Conservation (phyloP, 1,284 basidiomycete genomes). For the Naganishia cerealis region DNA sequence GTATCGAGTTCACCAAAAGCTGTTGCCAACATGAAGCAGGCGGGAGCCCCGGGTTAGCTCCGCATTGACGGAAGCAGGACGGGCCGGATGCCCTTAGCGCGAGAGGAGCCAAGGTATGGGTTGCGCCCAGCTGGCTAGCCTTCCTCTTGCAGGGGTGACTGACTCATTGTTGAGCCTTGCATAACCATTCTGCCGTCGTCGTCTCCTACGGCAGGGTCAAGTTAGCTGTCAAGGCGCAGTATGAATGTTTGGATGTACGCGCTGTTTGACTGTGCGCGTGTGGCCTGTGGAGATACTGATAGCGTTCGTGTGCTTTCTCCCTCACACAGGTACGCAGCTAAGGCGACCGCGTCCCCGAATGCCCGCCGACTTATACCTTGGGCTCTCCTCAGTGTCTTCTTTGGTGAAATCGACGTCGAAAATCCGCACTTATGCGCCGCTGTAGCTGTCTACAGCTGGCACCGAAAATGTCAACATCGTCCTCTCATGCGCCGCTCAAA, state of each 20-base stretch:
- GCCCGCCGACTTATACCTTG: slow-evolving; percentile 63
- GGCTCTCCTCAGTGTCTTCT: slow-evolving; percentile 61
- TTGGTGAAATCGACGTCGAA: slow-evolving; percentile 56
- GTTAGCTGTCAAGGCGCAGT: no score
- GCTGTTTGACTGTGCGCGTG: no score
- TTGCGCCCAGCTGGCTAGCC: no score
- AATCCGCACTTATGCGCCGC: no score
- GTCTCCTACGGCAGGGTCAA: no score
- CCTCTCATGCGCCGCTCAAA: background rate
- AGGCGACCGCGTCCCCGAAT: slow-evolving; percentile 56
- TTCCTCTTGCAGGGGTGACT: no score
- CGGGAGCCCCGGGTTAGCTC: background rate
- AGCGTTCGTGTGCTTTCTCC: no score
- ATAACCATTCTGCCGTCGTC: no score
- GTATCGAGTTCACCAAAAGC: background rate
- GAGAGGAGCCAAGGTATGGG: background rate
- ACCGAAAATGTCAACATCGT: background rate
- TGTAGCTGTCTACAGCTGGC: slow-evolving; percentile 48
- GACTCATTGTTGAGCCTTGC: no score
- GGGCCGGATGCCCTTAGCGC: background rate
- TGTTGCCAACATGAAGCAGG: background rate
- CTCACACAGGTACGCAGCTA: slow-evolving; percentile 53
- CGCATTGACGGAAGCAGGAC: background rate
- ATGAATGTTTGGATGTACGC: no score
- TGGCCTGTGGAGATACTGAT: no score